phyloP scores from a whole-genome alignment of 352 stramenopile species.

The Phytophthora vignae region DNA sequence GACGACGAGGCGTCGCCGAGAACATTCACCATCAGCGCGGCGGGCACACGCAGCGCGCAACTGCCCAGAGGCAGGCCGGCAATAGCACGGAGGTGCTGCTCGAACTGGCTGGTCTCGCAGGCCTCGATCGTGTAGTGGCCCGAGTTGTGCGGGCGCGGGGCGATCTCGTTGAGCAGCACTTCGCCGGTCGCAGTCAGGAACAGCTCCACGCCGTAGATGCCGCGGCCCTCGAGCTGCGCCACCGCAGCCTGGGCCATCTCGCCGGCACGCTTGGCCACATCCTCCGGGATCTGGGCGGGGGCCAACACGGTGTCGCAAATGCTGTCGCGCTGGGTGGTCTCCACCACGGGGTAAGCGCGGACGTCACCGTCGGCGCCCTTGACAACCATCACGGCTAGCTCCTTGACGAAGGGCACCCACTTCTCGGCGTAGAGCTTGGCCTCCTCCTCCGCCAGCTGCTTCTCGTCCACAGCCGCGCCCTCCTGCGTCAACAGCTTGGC shows the following conservation, averaged over 20 bases:
- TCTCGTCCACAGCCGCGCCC: constrained; percentile 30
- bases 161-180: constrained; percentile 98
- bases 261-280: constrained; percentile 53
- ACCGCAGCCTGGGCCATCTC: constrained; percentile 79
- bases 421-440: constrained; percentile 94
- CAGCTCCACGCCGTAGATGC: constrained; percentile 98
- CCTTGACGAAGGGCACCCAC: constrained; percentile 97
- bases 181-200: constrained; percentile 91
- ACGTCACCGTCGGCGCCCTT: constrained; percentile 73
- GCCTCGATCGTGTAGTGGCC: constrained; percentile 99
- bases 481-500: constrained; percentile 30
- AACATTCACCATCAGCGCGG: constrained; percentile 93
- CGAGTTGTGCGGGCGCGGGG: constrained; percentile 98
- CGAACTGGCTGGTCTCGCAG: constrained; percentile 97
- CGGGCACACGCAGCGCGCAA: constrained; percentile 92
- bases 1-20: constrained; percentile 69
- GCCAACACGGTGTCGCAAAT: constrained; percentile 97
- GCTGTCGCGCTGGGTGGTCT: constrained; percentile 97
- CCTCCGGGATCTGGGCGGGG: constrained; percentile 76
- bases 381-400: constrained; percentile 98
- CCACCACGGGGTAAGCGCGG: constrained; percentile 96
- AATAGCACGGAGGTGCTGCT: constrained; percentile 97
- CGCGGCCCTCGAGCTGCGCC: constrained; percentile 80
- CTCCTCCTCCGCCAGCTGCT: constrained; percentile 28
- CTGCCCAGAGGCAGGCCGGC: constrained; percentile 94